Evolutionary conservation across 768 basidiomycete genomes (phyloP).

Genomic region (Lactarius indigo): DNA sequence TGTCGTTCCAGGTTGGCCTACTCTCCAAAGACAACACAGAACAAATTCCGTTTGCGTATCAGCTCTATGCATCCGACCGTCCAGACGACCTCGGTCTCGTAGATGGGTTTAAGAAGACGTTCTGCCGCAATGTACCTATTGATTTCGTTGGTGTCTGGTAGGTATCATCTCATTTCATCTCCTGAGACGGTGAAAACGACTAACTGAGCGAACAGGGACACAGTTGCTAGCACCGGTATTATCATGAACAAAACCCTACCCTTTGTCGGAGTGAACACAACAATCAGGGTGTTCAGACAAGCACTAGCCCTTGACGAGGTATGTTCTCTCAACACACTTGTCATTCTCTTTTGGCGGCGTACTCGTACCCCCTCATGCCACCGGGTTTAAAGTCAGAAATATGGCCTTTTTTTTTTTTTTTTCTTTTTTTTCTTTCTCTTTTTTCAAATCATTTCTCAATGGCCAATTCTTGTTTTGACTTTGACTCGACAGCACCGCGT

Average conservation of each 20-base stretch:
- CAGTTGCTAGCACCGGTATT: slow-evolving; percentile 71
- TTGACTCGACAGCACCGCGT: slow-evolving; percentile 47
- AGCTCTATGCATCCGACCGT: slow-evolving; percentile 54
- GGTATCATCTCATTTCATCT: not conserved
- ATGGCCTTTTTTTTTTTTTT: no score
- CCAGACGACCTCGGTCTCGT: slow-evolving; percentile 45
- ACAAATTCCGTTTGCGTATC: slow-evolving; percentile 72
- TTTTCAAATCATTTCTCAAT: not conserved
- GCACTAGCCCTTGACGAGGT: slow-evolving; percentile 79
- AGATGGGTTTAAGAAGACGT: slow-evolving; percentile 69
- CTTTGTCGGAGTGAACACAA: slow-evolving; percentile 58
- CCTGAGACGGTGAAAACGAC: not conserved
- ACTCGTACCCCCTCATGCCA: not conserved
- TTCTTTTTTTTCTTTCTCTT: no score
- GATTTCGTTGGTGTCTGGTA: slow-evolving; percentile 83
- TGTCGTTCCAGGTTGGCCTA: slow-evolving; percentile 56
- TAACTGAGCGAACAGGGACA: slow-evolving; percentile 51
- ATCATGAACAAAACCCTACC: slow-evolving; percentile 57
- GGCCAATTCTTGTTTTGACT: no score
- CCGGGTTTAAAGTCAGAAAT: not conserved
- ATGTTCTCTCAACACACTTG: slow-evolving; percentile 19
- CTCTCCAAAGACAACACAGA: slow-evolving; percentile 64
- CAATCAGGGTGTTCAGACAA: slow-evolving; percentile 71
- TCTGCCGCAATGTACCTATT: slow-evolving; percentile 64
- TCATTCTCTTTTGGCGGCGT: not conserved